Base-by-base conservation (phyloP, 1,139 yeast genomes). In the Debaryomyces robertsiae region DNA sequence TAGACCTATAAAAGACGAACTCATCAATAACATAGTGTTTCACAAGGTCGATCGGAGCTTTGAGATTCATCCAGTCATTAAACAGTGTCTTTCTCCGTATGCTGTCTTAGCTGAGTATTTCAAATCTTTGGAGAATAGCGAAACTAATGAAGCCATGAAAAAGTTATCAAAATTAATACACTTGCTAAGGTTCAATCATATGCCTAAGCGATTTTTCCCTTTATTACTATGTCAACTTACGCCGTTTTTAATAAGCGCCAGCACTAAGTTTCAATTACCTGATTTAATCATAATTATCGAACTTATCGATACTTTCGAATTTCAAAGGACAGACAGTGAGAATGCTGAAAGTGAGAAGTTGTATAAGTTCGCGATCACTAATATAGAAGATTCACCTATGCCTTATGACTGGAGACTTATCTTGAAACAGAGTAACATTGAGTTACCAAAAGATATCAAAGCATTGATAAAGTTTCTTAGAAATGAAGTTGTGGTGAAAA, bases 41-140 rank as follows among this genome's bases (percentile, higher is more conserved):
- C 71, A 69, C 36, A 49, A 62, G n/a, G 64, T 67, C 1, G 65
- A 60, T 34, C 47, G 55, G 3, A 58, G 59, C 4, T 61, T 76
- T 32, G 63, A 63, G 6, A 55, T 75, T 4, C 75, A 83, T 27
- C 81, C 86, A 1, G 68, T 78, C 1, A 74, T 85, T 45, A 77
- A 80, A 48, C 90, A 84, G 58, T 75, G 85, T 33, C 61, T 85
- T 38, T 69, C 93, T 0, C 94, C 94, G 22, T 84, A 83, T 55
- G 91, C 88, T 0, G 83, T 84, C 0, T 63, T 85, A 36, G 69
- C 66, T 41, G 78, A 75, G 46, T 81, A 73, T 49, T 75, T 73
- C 57, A 58, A 61, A 15, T 55, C 63, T 38, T 43, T 63, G 54
- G 15, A 62, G 56, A 11, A 55, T 51, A 44, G 55, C 47, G 45